Percentiles rank a stretch among this genome's conserved stretches.
Conservation (phyloP, 352 stramenopile genomes). For the Blastocystis sp. region DNA sequence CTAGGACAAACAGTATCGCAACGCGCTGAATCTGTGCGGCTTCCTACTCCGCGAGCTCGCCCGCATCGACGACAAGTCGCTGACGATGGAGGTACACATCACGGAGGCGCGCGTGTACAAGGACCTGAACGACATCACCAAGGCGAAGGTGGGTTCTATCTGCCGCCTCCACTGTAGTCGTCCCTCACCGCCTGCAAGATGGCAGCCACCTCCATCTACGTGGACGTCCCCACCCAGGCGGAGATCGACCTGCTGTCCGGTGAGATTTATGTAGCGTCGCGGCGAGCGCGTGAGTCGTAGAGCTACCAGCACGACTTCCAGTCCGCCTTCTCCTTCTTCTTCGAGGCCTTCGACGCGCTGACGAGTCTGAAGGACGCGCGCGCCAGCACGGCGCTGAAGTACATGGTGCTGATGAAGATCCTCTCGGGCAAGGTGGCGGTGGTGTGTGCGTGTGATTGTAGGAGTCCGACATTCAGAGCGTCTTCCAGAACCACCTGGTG, state of each 20-base stretch:
- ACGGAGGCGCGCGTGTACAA: constrained; percentile 95
- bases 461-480: constrained; percentile 86
- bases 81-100: constrained; percentile 96
- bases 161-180: constrained; percentile 76
- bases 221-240: constrained; percentile 88
- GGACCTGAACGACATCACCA: constrained; percentile 91
- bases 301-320: constrained; percentile 98
- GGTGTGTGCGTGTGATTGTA: constrained; percentile 16
- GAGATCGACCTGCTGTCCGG: constrained; percentile 77
- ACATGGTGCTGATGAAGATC: constrained; percentile 96
- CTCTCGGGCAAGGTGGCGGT: constrained; percentile 78
- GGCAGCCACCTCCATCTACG: constrained; percentile 95
- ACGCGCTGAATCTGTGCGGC: constrained; percentile 88
- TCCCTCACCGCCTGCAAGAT: constrained; percentile 92
- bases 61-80: constrained; percentile 98
- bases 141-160: constrained; percentile 77
- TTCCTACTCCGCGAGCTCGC: constrained; percentile 92
- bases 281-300: constrained; percentile 78
- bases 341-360: constrained; percentile 92
- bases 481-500: constrained; percentile 90
- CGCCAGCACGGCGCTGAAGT: constrained; percentile 86
- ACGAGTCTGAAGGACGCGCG: constrained; percentile 84
- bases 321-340: constrained; percentile 98
- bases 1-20: constrained; percentile 82
- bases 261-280: constrained; percentile 68